Base-by-base conservation (phyloP, 352 stramenopile species). In the Globisporangium uncinulatum region DNA sequence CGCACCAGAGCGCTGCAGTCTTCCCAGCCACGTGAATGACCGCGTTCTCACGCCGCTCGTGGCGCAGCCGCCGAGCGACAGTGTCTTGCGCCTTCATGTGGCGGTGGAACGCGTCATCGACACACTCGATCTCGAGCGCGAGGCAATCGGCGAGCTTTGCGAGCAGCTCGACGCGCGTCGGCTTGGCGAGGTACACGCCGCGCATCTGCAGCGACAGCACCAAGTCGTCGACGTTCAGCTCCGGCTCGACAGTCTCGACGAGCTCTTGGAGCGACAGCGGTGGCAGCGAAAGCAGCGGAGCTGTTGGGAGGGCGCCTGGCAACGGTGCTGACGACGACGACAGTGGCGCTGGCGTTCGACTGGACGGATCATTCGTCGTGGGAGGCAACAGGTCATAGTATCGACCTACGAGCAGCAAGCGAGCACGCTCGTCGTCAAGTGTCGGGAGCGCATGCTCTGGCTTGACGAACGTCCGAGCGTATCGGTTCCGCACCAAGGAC, bases 51-150 rank as follows among this genome's bases (percentile, higher is more conserved):
- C 70, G 69, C 6, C 71, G 74, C 19, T 86, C 76, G 21, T 86
- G 80, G 17, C 70, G 77, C 34, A 80, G 67, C 11, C 62, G 65
- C 17, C 76, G 61, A 13, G 73, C 70, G 8, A 80, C 53, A 32
- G 76, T 74, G 51, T 92, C 83, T 54, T 89, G 74, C 2, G 79
- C 66, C 45, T 89, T 90, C 72, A 92, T 74, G 50, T 88, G 67
- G 0, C 68, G 51, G 53, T 89, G 79, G 20, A 91, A 92, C 44
- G 70, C 73, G 0, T 54, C 56, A 2, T 79, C 83, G 34, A 91
- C 54, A 24, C 80, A 91, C 36, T 92, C 83, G 17, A 88, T 19
- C 52, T 92, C 83, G 0, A 92, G 75, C 46, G 69, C 58, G 0
- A 92, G 39, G 34, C 72, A 87, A 34, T 82, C 64, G 0, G 72